Base-by-base conservation (phyloP, 108 stramenopile genomes). In the Cyclotella sp. region DNA sequence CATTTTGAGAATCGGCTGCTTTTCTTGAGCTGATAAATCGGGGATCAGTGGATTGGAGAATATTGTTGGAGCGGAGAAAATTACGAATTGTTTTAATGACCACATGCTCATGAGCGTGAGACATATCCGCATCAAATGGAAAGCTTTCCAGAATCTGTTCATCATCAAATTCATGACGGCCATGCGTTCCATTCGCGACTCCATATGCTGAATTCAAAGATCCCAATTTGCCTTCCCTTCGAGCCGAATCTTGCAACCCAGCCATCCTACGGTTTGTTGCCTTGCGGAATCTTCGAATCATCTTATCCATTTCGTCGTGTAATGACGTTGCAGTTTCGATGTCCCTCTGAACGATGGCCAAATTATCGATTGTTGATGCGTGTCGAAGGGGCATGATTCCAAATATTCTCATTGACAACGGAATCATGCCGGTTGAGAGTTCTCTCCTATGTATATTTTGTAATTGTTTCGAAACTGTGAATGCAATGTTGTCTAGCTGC, bases 341-440 rank as follows among this genome's bases (percentile, higher is more conserved):
- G 34, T 77, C 68, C n/a, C 49, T n/a, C 71, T 92, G 91, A 34
- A 90, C 91, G 63, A 81, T 80, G 29, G 67, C 55, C 43, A 92
- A 85, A 52, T 78, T 88, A 14, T 92, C 74, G 29, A 91, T 68
- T 12, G 77, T 91, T 41, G 88, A 73, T 12, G 87, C 82, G 73
- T 95, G 95, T 11, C 95, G 90, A 66, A 83, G 90, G 13, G 95
- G 95, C 91, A 95, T 92, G 52, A 93, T 86, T 1, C 82, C 83
- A 81, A 95, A 95, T 29, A 95, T 84, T 30, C 71, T 68, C 90
- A 89, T 90, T 53, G 90, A 90, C 18, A 90, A 63, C 0, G 95
- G 92, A 27, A 95, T 87, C 87, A 93, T 93, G 24, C 91, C 94
- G 45, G 89, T 87, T 4, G 79, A 49, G 46, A 93, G 78, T 51